Evolutionary conservation across 371 early-diverging fungal species (phyloP).

Genomic region (Rhizopus delemar): DNA sequence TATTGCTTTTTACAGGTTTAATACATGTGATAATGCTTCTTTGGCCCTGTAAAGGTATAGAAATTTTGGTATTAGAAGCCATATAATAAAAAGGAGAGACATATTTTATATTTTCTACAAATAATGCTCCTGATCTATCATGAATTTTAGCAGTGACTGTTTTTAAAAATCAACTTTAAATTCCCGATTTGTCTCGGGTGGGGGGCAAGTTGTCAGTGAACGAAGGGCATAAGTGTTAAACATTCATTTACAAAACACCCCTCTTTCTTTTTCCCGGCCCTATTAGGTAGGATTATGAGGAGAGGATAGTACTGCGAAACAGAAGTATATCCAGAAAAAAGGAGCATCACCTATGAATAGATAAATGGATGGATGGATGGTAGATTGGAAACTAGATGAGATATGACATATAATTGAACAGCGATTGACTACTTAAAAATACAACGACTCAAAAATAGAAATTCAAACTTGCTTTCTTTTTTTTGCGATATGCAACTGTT

Average conservation of each 20-base stretch:
- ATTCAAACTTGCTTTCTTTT: background rate
- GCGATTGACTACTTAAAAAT: background rate
- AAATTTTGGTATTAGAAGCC: too few relatives aligned
- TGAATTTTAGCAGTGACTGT: too few relatives aligned
- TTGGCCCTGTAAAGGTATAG: too few relatives aligned
- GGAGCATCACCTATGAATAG: background rate
- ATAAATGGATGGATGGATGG: conserved; percentile 12
- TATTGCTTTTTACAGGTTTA: too few relatives aligned
- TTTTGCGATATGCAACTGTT: background rate
- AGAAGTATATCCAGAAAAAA: background rate
- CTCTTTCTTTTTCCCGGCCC: conserved; percentile 15
- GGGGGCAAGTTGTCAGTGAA: too few relatives aligned
- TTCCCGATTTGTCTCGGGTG: too few relatives aligned
- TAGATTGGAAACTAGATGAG: background rate
- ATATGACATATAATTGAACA: background rate
- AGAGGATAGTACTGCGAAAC: background rate
- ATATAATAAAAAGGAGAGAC: too few relatives aligned
- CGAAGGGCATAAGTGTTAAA: conserved; percentile 3
- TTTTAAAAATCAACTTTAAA: too few relatives aligned
- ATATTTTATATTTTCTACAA: too few relatives aligned
- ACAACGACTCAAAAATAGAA: background rate
- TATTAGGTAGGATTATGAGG: conserved; percentile 4
- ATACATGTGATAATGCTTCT: too few relatives aligned
- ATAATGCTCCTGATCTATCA: too few relatives aligned
- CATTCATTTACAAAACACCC: background rate